These are phyloP conservation scores for Tuber umbilicatum DNA, from an alignment of 495 filamentous ascomycete genomes.

Conservation along the genomic window DNA sequence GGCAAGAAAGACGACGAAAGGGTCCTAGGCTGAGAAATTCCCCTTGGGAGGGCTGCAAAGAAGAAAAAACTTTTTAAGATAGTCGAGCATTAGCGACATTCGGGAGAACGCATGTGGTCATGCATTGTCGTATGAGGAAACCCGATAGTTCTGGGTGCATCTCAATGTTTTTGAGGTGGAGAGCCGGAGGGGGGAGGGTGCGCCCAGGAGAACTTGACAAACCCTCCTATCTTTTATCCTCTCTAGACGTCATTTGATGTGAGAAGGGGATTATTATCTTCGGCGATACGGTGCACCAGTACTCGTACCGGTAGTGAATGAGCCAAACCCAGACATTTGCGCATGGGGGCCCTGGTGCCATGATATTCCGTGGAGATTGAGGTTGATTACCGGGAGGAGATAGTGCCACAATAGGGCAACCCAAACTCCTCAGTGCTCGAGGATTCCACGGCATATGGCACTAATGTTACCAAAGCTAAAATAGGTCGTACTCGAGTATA, in stretches of 20 bases:
- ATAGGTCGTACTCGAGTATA: not conserved
- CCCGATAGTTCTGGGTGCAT: not conserved
- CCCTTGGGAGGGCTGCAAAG: not conserved
- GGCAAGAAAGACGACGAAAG: not conserved
- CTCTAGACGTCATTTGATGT: not conserved
- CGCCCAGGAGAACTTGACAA: not conserved
- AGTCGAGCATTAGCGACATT: not conserved
- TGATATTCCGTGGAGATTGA: not conserved
- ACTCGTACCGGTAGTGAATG: not conserved
- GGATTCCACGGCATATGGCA: not conserved
- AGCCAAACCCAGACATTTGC: not conserved
- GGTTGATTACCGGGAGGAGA: not conserved
- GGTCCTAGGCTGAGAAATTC: not conserved
- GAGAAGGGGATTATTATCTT: not conserved
- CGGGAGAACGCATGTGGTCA: constrained; percentile 2
- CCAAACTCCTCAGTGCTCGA: not conserved
- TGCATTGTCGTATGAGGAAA: not conserved
- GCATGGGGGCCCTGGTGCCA: not conserved
- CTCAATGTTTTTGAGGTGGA: not conserved
- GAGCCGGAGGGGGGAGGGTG: not conserved
- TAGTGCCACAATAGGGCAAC: not conserved
- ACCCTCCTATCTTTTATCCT: not conserved
- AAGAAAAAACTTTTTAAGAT: not conserved
- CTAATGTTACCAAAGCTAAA: not conserved
- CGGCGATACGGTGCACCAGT: not conserved